Conservation (phyloP, 1,284 basidiomycete species). For the Moesziomyces sp. region DNA sequence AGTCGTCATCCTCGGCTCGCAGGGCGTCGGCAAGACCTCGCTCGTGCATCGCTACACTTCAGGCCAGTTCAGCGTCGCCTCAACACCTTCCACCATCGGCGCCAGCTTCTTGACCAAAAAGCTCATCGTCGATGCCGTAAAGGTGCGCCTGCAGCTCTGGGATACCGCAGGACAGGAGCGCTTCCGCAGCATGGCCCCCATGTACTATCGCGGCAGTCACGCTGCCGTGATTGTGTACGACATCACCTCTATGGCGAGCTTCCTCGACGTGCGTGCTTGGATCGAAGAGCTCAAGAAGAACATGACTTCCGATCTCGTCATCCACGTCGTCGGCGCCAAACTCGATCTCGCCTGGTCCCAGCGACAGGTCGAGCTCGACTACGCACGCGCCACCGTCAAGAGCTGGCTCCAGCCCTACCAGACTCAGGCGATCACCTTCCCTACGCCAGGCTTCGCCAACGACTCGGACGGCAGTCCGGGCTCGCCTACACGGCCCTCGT, state of each 20-base stretch:
- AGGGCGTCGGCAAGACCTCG: slow-evolving; percentile 95
- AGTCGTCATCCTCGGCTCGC: slow-evolving; percentile 95
- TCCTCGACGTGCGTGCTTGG: slow-evolving; percentile 92
- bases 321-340: slow-evolving; percentile 91
- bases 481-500: slow-evolving; percentile 79
- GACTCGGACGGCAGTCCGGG: slow-evolving; percentile 15
- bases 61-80: slow-evolving; percentile 69
- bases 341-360: slow-evolving; percentile 74
- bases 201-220: slow-evolving; percentile 98
- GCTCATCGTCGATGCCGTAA: slow-evolving; percentile 84
- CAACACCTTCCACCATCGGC: slow-evolving; percentile 80
- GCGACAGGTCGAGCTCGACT: slow-evolving; percentile 76
- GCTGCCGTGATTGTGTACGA: slow-evolving; percentile 97
- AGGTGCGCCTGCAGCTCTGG: slow-evolving; percentile 84
- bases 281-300: slow-evolving; percentile 85
- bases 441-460: not conserved
- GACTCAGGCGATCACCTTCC: not conserved
- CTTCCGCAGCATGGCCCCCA: slow-evolving; percentile 94
- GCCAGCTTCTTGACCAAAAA: slow-evolving; percentile 96
- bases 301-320: slow-evolving; percentile 79
- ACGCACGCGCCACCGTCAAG: slow-evolving; percentile 73
- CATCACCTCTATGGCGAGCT: slow-evolving; percentile 89
- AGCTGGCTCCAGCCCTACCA: slow-evolving; percentile 70
- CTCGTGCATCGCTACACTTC: slow-evolving; percentile 92
- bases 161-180: slow-evolving; percentile 96